Conservation (phyloP, 768 basidiomycete genomes). For the Russula ochroleuca region DNA sequence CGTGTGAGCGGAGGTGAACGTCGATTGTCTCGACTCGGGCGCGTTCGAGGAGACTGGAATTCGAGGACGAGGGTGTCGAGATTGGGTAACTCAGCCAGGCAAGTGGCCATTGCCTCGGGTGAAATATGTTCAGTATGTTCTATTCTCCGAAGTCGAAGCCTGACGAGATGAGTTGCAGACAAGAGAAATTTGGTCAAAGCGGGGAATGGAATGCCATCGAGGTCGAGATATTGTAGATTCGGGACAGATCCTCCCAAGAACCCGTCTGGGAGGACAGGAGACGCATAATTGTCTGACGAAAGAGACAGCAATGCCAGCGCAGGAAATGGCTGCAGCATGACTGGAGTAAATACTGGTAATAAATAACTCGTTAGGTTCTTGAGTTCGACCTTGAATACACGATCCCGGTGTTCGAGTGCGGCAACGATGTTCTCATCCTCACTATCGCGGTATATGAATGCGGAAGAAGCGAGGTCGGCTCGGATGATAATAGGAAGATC, state of each 20-base stretch:
- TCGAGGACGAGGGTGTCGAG: neutral
- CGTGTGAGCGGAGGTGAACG: neutral
- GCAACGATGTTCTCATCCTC: conserved; percentile 1
- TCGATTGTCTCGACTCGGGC: neutral
- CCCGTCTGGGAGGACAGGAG: neutral
- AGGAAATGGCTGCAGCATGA: neutral
- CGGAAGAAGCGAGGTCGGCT: neutral
- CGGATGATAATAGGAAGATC: neutral
- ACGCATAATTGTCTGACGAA: neutral
- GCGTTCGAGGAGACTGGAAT: neutral
- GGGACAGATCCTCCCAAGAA: neutral
- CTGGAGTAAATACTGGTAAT: neutral
- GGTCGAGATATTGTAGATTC: neutral
- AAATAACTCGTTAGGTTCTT: neutral
- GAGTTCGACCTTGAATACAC: neutral
- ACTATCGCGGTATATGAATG: neutral
- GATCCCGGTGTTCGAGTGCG: neutral
- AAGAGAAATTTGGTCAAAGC: neutral
- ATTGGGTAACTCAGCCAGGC: neutral
- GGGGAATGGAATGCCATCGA: neutral
- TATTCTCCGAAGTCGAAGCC: neutral
- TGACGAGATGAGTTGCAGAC: neutral
- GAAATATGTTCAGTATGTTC: neutral
- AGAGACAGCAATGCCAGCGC: neutral
- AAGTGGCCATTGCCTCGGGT: neutral